Percentiles rank a stretch among this genome's conserved stretches.
Conservation (phyloP, 2,329 filamentous ascomycete genomes). For the Diplodia seriata region DNA sequence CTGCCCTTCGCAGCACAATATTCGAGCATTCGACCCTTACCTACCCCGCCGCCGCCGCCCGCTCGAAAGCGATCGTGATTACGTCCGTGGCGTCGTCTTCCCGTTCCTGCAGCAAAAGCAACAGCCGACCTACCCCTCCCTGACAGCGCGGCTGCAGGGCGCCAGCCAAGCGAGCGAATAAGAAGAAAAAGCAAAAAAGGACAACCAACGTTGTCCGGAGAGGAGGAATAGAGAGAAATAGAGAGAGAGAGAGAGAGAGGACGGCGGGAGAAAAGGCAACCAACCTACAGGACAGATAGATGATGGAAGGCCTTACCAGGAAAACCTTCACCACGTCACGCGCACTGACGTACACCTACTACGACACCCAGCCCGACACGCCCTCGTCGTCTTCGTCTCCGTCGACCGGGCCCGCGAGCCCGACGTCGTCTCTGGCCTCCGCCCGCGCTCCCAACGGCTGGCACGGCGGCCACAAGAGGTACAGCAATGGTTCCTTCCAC, state of each 20-base stretch:
- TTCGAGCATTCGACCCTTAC: neutral
- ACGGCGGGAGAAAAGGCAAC: too few species aligned
- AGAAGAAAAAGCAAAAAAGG: neutral
- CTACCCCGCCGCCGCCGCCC: neutral
- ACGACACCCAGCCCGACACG: constrained; percentile 13
- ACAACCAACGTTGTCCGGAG: neutral
- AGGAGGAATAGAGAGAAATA: neutral
- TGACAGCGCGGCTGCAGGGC: neutral
- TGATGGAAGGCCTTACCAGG: constrained; percentile 32
- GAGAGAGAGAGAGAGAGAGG: neutral
- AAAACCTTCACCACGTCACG: constrained; percentile 33
- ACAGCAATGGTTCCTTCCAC: too few species aligned
- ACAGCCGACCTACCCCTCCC: neutral
- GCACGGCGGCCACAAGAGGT: neutral
- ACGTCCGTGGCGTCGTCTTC: constrained; percentile 22
- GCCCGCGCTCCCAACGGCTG: neutral
- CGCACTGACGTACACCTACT: constrained; percentile 34
- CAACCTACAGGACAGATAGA: constrained; percentile 1
- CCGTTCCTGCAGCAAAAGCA: constrained; percentile 1
- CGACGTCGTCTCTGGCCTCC: neutral
- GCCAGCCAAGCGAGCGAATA: neutral
- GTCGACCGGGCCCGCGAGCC: neutral
- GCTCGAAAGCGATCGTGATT: neutral
- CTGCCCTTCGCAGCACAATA: constrained; percentile 13
- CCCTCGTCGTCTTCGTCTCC: neutral